Evolutionary conservation across 2,329 filamentous ascomycete species (phyloP).

Genomic region (Emericellopsis cladophorae): DNA sequence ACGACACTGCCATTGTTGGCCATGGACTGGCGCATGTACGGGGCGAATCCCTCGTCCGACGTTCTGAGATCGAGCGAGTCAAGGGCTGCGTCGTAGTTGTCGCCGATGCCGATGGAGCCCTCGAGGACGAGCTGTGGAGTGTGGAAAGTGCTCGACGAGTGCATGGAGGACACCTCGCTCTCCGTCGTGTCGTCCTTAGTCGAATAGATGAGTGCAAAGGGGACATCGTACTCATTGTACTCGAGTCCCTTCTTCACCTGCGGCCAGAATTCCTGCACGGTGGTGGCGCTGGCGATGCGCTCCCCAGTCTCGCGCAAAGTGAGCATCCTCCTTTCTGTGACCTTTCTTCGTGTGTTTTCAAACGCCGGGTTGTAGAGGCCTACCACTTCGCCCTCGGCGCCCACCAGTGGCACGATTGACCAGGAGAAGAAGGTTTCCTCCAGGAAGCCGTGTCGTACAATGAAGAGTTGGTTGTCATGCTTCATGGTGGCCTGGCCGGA

Average conservation of each 20-base stretch:
- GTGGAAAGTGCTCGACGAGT: conserved; percentile 49
- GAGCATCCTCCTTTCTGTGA: conserved; percentile 69
- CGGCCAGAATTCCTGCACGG: conserved; percentile 62
- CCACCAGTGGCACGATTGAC: conserved; percentile 69
- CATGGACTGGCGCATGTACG: conserved; percentile 67
- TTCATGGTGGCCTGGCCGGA: conserved; percentile 76
- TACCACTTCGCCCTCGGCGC: conserved; percentile 59
- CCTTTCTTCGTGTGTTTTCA: conserved; percentile 66
- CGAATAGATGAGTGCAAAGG: conserved; percentile 67
- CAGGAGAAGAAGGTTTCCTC: conserved; percentile 78
- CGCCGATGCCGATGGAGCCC: conserved; percentile 56
- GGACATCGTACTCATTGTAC: conserved; percentile 63
- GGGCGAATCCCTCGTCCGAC: conserved; percentile 61
- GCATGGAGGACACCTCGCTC: conserved; percentile 58
- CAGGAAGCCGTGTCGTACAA: conserved; percentile 54
- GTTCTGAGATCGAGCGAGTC: conserved; percentile 54
- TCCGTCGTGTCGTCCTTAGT: conserved; percentile 53
- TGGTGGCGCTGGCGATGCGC: conserved; percentile 57
- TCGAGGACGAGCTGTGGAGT: conserved; percentile 57
- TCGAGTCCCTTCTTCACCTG: conserved; percentile 57
- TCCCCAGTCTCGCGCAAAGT: conserved; percentile 69
- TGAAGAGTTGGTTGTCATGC: conserved; percentile 66
- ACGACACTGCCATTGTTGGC: conserved; percentile 50
- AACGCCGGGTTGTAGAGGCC: conserved; percentile 72
- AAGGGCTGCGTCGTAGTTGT: conserved; percentile 48